These are phyloP conservation scores for Rhodotorula sp. DNA, from an alignment of 1,284 basidiomycete species.

Conservation along the genomic window DNA sequence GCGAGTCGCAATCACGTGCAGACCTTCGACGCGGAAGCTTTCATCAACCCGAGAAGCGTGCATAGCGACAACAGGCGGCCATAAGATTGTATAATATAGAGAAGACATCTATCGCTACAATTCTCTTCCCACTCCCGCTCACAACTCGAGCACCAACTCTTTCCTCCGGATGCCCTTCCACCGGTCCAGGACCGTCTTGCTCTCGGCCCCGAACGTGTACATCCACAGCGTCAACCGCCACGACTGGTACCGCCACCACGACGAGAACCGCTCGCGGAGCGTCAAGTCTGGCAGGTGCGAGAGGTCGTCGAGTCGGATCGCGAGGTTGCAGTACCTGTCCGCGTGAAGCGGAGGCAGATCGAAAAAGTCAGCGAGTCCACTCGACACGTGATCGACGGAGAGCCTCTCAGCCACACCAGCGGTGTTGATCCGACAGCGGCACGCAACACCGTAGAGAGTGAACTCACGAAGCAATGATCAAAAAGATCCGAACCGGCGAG, in stretches of 20 bases:
- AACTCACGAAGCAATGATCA: conserved; percentile 72
- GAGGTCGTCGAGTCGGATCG: conserved; percentile 77
- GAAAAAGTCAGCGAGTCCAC: neutral
- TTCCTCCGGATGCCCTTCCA: conserved; percentile 2
- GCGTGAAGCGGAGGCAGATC: neutral
- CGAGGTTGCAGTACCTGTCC: conserved; percentile 67
- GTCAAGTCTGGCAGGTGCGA: conserved; percentile 52
- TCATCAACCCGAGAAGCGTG: too few relatives aligned
- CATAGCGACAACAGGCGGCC: too few relatives aligned
- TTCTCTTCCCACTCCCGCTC: neutral
- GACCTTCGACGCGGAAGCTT: too few relatives aligned
- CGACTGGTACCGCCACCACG: conserved; percentile 37
- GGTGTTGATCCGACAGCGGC: neutral
- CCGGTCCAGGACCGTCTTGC: conserved; percentile 13
- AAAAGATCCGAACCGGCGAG: conserved; percentile 69
- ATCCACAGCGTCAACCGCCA: conserved; percentile 33
- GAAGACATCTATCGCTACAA: too few relatives aligned
- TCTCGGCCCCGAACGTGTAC: conserved; percentile 20
- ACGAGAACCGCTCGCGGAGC: conserved; percentile 13
- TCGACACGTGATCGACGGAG: too few relatives aligned
- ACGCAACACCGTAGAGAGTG: neutral
- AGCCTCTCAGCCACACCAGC: neutral
- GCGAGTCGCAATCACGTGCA: too few relatives aligned
- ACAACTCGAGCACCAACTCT: conserved; percentile 9
- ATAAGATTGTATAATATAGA: too few relatives aligned